Evolutionary conservation across 2,329 filamentous ascomycete species (phyloP).

Genomic region (Harringtonia lauricola): DNA sequence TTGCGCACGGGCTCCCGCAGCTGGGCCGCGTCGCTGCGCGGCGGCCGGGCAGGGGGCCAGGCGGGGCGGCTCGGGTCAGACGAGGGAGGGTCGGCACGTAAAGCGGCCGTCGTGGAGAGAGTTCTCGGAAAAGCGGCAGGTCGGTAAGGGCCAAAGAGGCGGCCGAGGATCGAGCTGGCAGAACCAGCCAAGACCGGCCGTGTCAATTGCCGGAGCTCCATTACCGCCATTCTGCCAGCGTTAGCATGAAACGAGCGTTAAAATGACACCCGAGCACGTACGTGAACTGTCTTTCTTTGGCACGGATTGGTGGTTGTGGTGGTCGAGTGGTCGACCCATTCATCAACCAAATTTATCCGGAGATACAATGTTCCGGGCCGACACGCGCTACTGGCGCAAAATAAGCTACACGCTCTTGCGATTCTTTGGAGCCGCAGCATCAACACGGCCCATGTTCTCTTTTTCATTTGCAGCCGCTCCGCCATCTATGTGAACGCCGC

Average conservation of each 20-base stretch:
- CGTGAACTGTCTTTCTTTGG: too few species aligned
- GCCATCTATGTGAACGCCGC: not conserved
- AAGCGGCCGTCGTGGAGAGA: not conserved
- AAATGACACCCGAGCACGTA: too few species aligned
- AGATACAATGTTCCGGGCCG: slow-evolving; percentile 5
- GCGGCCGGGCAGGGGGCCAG: too few species aligned
- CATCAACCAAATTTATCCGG: slow-evolving; percentile 7
- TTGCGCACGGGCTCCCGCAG: too few species aligned
- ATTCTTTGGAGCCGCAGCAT: too few species aligned
- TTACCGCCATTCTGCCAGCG: not conserved
- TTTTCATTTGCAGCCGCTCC: not conserved
- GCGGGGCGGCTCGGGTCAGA: too few species aligned
- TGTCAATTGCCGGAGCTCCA: slow-evolving; percentile 5
- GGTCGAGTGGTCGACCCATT: too few species aligned
- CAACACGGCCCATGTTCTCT: too few species aligned
- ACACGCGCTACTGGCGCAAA: slow-evolving; percentile 4
- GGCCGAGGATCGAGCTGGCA: not conserved
- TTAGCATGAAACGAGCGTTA: too few species aligned
- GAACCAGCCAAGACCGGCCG: slow-evolving; percentile 3
- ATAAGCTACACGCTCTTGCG: not conserved
- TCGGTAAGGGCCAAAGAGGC: not conserved
- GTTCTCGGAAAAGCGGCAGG: too few species aligned
- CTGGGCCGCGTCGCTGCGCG: too few species aligned
- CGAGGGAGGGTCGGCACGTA: not conserved
- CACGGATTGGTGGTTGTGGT: too few species aligned